These are phyloP conservation scores for Paspalum vaginatum DNA, from an alignment of 176 grass and related monocot species.

Conservation along the genomic window DNA sequence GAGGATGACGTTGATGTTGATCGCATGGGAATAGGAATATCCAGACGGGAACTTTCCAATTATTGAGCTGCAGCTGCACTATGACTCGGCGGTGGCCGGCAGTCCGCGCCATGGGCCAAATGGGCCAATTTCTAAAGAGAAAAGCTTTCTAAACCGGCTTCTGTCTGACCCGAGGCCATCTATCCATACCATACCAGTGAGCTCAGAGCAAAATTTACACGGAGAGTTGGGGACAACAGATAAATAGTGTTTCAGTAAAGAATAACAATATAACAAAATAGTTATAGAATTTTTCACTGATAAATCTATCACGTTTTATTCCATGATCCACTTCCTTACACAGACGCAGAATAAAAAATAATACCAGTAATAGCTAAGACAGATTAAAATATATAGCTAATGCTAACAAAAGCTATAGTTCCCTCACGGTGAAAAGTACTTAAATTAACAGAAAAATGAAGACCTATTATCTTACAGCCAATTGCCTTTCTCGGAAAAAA, in stretches of 20 bases:
- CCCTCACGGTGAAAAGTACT: neutral
- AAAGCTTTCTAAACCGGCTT: too few relatives aligned
- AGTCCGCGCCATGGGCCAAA: too few relatives aligned
- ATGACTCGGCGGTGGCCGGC: too few relatives aligned
- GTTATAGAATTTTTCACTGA: neutral
- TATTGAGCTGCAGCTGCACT: neutral
- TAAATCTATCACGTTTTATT: constrained; percentile 20
- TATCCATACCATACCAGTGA: too few relatives aligned
- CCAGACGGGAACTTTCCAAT: constrained; percentile 1
- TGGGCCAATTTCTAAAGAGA: too few relatives aligned
- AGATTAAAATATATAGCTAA: constrained; percentile 16
- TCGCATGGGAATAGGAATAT: neutral
- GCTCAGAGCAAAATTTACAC: neutral
- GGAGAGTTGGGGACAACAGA: neutral
- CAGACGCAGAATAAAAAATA: too few relatives aligned
- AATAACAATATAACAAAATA: neutral
- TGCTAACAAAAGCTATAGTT: neutral
- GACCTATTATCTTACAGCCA: constrained; percentile 15
- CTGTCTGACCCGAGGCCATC: too few relatives aligned
- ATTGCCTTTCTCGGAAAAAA: neutral
- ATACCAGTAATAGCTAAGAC: neutral
- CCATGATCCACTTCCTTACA: neutral
- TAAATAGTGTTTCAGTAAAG: neutral
- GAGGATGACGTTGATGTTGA: constrained; percentile 7
- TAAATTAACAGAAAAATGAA: constrained; percentile 28